Conservation (phyloP, 116 monocot genomes). For the Trichopus zeylanicus region DNA sequence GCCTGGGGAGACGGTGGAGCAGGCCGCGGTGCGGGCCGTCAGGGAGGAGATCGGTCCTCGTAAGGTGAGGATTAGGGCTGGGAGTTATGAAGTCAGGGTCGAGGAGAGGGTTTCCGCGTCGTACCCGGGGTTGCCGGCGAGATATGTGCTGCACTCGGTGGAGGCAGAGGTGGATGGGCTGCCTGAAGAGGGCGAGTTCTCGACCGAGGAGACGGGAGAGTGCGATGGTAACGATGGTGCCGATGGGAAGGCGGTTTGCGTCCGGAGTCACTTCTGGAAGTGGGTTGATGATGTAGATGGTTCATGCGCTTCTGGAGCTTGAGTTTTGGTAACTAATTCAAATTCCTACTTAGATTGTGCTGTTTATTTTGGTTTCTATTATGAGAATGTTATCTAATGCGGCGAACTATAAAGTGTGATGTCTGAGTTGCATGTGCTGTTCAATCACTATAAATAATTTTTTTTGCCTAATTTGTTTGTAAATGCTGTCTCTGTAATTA, state of each 20-base stretch:
- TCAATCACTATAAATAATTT: too few species aligned
- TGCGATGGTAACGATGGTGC: slow-evolving; percentile 1
- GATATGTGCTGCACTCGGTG: slow-evolving; percentile 67
- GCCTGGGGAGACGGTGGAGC: slow-evolving; percentile 68
- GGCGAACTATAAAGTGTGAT: too few species aligned
- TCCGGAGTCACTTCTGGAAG: slow-evolving; percentile 76
- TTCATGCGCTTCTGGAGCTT: slow-evolving; percentile 1
- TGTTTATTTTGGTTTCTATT: too few species aligned
- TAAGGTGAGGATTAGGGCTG: slow-evolving; percentile 26
- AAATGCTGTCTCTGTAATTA: too few species aligned
- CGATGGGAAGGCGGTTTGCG: slow-evolving; percentile 27
- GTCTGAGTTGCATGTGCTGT: too few species aligned
- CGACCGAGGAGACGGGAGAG: slow-evolving; percentile 76
- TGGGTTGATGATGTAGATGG: slow-evolving; percentile 40
- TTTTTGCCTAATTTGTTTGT: too few species aligned
- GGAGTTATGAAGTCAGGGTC: slow-evolving; percentile 26
- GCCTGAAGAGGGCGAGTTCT: slow-evolving; percentile 78
- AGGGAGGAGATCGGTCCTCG: slow-evolving; percentile 54
- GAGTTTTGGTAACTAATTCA: not conserved
- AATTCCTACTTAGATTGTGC: too few species aligned
- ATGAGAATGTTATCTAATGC: too few species aligned
- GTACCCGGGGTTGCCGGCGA: slow-evolving; percentile 72
- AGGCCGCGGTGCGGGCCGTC: slow-evolving; percentile 55
- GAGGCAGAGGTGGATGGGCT: slow-evolving; percentile 65
- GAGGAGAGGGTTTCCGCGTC: slow-evolving; percentile 68